A percentile compares a stretch with the other conserved stretches of the same genome.
These are phyloP conservation scores for Stevia rebaudiana DNA, from an alignment of 140 eudicot genomes.

Conservation along the genomic window DNA sequence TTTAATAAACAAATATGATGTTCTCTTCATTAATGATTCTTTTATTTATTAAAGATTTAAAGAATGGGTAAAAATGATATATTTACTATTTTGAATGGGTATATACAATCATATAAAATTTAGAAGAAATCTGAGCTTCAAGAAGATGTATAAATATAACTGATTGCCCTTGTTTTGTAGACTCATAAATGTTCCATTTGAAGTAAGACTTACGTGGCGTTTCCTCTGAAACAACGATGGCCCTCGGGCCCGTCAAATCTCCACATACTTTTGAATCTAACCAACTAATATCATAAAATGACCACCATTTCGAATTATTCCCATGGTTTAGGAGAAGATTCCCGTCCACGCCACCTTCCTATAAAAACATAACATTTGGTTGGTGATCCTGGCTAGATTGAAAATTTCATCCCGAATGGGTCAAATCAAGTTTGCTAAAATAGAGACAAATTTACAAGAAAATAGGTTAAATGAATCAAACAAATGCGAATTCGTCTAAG, in stretches of 20 bases:
- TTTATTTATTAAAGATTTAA: no score
- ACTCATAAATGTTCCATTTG: slow-evolving; percentile 1
- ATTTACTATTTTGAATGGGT: neutral
- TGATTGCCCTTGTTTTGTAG: neutral
- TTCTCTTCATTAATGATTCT: neutral
- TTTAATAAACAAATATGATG: no score
- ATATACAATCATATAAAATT: neutral
- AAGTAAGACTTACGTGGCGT: slow-evolving; percentile 78
- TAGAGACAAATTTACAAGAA: neutral
- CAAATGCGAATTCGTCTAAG: neutral
- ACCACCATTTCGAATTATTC: slow-evolving; percentile 71
- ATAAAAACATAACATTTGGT: slow-evolving; percentile 14
- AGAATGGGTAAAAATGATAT: neutral
- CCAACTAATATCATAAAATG: slow-evolving; percentile 62
- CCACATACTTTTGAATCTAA: slow-evolving; percentile 57
- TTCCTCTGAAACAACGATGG: slow-evolving; percentile 93
- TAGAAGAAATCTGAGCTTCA: neutral
- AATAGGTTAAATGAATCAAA: neutral
- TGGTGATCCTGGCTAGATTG: no score
- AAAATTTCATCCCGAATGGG: neutral
- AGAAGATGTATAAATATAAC: neutral
- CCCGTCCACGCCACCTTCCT: slow-evolving; percentile 68
- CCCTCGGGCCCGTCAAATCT: slow-evolving; percentile 79
- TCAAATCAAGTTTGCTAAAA: neutral
- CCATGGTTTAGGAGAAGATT: slow-evolving; percentile 66